Base-by-base conservation (phyloP, 2,329 filamentous ascomycete genomes). In the Xylariaceae sp. region DNA sequence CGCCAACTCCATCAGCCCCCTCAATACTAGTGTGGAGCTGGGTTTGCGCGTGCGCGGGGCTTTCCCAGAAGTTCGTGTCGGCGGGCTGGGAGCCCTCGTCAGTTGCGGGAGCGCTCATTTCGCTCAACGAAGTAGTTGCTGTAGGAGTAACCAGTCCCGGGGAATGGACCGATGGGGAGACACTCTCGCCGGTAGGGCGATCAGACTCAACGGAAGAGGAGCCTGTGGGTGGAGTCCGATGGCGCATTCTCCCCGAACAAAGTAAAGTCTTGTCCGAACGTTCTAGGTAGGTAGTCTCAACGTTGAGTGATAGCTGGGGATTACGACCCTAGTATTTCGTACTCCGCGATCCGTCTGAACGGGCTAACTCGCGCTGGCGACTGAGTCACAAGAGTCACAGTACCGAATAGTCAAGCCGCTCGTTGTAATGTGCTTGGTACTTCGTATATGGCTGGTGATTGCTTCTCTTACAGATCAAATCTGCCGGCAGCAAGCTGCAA, bases 121-220 rank as follows among this genome's bases (percentile, higher is more conserved):
- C 57, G 39, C 48, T 11, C 18, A 49, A 15, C 3, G 59, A 57
- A 51, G 57, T 51, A 55, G 62, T 64, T 54, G 62, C 51, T 58
- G 51, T 53, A 56, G 42, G 23, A 5, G 23, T 30, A 30, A 30
- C 23, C 23, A 30, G 23, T 30, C 23, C 23, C 23, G 23, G 23
- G 23, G 23, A 30, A 30, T 30, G 23, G 23, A 30, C 23, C 23
- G 23, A 64, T 51, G 58, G 45, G 50, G 61, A 53, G 51, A 58
- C 64, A 67, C 67, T 62, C 64, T 67, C 64, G 57, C 55, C 60
- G 55, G 62, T 54, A 59, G 67, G 64, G 60, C 58, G 62, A 39
- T 66, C 64, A 58, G 65, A 63, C 58, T 64, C 56, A 13, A 65
- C 58, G 50, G 66, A 62, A 59, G 68, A 59, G 61, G 68, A 67